A percentile compares a stretch with the other conserved stretches of the same genome.
Evolutionary conservation across 306 rosid species (phyloP).

Genomic region (Crotalaria pallida): DNA sequence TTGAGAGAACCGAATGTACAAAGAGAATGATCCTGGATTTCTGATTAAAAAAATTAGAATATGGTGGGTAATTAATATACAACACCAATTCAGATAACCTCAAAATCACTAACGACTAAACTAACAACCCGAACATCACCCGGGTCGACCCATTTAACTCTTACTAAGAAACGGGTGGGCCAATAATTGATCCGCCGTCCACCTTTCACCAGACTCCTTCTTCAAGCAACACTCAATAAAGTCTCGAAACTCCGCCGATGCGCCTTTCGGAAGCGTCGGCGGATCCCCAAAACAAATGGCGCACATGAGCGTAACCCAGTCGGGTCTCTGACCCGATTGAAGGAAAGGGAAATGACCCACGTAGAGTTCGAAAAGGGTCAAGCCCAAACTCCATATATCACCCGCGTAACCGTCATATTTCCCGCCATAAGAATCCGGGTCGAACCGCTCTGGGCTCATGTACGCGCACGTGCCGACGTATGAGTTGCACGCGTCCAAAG

Average conservation of each 20-base stretch:
- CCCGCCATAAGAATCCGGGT: slow-evolving; percentile 67
- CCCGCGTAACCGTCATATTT: slow-evolving; percentile 59
- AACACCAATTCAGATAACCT: background rate
- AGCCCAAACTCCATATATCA: slow-evolving; percentile 75
- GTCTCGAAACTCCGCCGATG: slow-evolving; percentile 41
- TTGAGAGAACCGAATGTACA: background rate
- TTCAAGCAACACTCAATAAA: slow-evolving; percentile 65
- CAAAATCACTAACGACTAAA: too few species aligned
- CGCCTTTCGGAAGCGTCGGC: slow-evolving; percentile 43
- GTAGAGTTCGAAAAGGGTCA: slow-evolving; percentile 64
- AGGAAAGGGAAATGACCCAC: slow-evolving; percentile 71
- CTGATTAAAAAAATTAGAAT: background rate
- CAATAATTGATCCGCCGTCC: slow-evolving; percentile 50
- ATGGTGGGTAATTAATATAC: background rate
- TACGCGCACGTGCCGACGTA: slow-evolving; percentile 80
- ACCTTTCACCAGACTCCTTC: slow-evolving; percentile 58
- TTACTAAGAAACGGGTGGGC: slow-evolving; percentile 51
- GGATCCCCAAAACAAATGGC: slow-evolving; percentile 77
- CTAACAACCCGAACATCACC: background rate
- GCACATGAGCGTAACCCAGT: slow-evolving; percentile 81
- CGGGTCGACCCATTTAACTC: background rate
- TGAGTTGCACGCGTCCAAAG: slow-evolving; percentile 55
- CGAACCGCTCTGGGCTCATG: slow-evolving; percentile 83
- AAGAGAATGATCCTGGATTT: background rate
- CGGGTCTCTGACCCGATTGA: slow-evolving; percentile 64